Percentiles rank a stretch among this genome's conserved stretches.
Evolutionary conservation across 768 basidiomycete genomes (phyloP).

Genomic region (Naganishia antarctica): DNA sequence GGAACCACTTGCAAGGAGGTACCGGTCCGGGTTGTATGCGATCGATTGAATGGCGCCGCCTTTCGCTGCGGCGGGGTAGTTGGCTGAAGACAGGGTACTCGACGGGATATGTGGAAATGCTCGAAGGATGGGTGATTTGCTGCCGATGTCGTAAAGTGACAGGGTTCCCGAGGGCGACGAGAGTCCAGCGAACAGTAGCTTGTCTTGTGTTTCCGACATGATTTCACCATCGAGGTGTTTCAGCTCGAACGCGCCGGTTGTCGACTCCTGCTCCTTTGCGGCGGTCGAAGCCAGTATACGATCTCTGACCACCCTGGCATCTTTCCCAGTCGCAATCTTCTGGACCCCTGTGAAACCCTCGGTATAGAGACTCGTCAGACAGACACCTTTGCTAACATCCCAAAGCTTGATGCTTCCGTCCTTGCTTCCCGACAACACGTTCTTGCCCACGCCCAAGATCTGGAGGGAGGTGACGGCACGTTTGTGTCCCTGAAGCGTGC

Average conservation of each 20-base stretch:
- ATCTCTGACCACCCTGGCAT: slow-evolving; percentile 32
- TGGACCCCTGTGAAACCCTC: slow-evolving; percentile 52
- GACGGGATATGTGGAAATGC: slow-evolving; percentile 36
- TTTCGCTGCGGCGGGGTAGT: slow-evolving; percentile 50
- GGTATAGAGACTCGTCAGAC: slow-evolving; percentile 54
- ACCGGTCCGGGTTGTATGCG: slow-evolving; percentile 51
- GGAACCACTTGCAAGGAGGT: slow-evolving; percentile 61
- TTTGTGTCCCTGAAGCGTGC: slow-evolving; percentile 64
- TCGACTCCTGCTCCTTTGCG: slow-evolving; percentile 12
- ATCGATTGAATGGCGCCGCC: slow-evolving; percentile 48
- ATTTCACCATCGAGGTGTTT: slow-evolving; percentile 20
- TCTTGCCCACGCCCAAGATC: slow-evolving; percentile 64
- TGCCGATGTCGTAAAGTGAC: slow-evolving; percentile 58
- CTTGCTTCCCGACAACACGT: slow-evolving; percentile 63
- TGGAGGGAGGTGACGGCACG: slow-evolving; percentile 61
- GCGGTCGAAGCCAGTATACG: slow-evolving; percentile 24
- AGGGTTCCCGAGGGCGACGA: slow-evolving; percentile 55
- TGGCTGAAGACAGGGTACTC: slow-evolving; percentile 27
- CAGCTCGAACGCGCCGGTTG: not conserved
- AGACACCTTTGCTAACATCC: slow-evolving; percentile 61
- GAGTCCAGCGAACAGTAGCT: slow-evolving; percentile 58
- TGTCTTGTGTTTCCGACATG: slow-evolving; percentile 35
- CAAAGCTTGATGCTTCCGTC: slow-evolving; percentile 68
- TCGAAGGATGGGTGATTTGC: slow-evolving; percentile 42
- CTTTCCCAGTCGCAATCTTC: slow-evolving; percentile 53